These are phyloP conservation scores for Pseudogymnoascus sp. DNA, from an alignment of 2,329 filamentous ascomycete genomes.

Conservation along the genomic window DNA sequence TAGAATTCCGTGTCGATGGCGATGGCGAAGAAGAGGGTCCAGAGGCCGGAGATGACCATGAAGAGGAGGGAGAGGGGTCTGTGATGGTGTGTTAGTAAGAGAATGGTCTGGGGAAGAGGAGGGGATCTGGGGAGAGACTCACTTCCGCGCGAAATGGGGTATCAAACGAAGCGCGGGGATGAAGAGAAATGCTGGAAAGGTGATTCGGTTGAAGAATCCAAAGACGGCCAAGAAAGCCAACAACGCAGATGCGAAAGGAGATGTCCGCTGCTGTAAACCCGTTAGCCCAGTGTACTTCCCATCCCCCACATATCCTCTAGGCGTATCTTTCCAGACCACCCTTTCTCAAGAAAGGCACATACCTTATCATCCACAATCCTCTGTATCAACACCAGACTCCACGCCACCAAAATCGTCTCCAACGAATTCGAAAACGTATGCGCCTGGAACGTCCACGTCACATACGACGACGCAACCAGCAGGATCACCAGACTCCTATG, in stretches of 20 bases:
- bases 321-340: conserved; percentile 13
- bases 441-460: conserved; percentile 97
- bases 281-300: not conserved
- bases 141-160: conserved; percentile 79
- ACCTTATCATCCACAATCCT: conserved; percentile 76
- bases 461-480: conserved; percentile 89
- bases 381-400: conserved; percentile 86
- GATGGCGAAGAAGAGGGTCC: conserved; percentile 66
- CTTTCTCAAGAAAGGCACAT: conserved; percentile 28
- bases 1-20: conserved; percentile 84
- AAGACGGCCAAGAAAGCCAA: conserved; percentile 76
- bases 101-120: not conserved
- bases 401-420: conserved; percentile 85
- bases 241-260: conserved; percentile 65
- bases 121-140: conserved; percentile 34
- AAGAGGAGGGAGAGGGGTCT: conserved; percentile 55
- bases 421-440: conserved; percentile 98
- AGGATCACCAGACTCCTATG: conserved; percentile 66
- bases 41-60: conserved; percentile 54
- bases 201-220: conserved; percentile 93
- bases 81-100: conserved; percentile 16
- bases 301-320: not conserved
- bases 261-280: conserved; percentile 55
- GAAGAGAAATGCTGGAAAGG: conserved; percentile 86
- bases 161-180: conserved; percentile 76